Conservation (phyloP, 2,329 filamentous ascomycete species). For the Didymellaceae sp. region DNA sequence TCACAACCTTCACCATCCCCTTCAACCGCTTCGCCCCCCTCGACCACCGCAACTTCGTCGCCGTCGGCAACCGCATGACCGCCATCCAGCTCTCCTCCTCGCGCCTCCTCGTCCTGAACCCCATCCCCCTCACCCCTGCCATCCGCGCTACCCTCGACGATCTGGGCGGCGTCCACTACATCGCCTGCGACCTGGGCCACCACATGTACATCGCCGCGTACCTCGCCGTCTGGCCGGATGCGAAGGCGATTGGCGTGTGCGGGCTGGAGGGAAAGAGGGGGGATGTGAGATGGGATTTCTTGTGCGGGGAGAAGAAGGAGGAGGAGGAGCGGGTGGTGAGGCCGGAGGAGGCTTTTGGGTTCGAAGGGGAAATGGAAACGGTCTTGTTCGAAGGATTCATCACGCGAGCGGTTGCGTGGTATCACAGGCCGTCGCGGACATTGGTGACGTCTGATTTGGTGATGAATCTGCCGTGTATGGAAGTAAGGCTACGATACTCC, state of each 20-base stretch:
- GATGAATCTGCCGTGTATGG: slow-evolving; percentile 26
- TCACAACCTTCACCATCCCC: slow-evolving; percentile 23
- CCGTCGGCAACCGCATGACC: slow-evolving; percentile 26
- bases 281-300: slow-evolving; percentile 22
- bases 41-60: slow-evolving; percentile 24
- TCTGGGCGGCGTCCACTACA: slow-evolving; percentile 22
- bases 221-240: slow-evolving; percentile 16
- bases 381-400: slow-evolving; percentile 27
- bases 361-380: slow-evolving; percentile 20
- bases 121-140: slow-evolving; percentile 12
- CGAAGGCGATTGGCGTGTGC: slow-evolving; percentile 20
- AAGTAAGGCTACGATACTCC: too few relatives aligned
- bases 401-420: slow-evolving; percentile 26
- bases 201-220: slow-evolving; percentile 20
- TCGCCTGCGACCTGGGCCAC: slow-evolving; percentile 23
- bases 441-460: slow-evolving; percentile 22
- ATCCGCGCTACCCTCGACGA: slow-evolving; percentile 12
- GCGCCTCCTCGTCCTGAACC: slow-evolving; percentile 21
- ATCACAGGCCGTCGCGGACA: slow-evolving; percentile 20
- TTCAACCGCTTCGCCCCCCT: slow-evolving; percentile 28
- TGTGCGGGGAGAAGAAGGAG: slow-evolving; percentile 17
- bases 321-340: slow-evolving; percentile 14
- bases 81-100: slow-evolving; percentile 18
- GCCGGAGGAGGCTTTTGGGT: slow-evolving; percentile 23
- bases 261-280: slow-evolving; percentile 21